A percentile compares a stretch with the other conserved stretches of the same genome.
Conservation (phyloP, 2,329 filamentous ascomycete species). For the Stachybotrys elegans region DNA sequence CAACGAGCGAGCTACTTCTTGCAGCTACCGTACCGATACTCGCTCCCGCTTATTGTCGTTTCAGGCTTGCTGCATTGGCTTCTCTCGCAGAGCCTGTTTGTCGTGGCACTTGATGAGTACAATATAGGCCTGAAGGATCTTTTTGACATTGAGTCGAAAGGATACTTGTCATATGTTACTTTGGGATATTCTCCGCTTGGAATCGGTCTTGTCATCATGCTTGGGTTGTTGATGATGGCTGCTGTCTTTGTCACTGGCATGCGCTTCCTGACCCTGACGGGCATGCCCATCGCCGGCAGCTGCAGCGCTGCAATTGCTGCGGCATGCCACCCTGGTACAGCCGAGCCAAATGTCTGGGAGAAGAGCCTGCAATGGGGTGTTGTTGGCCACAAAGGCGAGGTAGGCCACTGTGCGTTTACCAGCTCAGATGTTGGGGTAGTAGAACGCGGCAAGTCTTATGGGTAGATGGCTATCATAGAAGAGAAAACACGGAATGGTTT, state of each 20-base stretch:
- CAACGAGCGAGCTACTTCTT: constrained; percentile 15
- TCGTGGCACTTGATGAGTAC: neutral
- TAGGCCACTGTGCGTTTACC: neutral
- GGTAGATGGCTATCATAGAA: no score
- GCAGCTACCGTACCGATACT: constrained; percentile 15
- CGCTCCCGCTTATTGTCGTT: constrained; percentile 11
- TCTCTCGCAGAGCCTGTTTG: neutral
- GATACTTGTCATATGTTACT: neutral
- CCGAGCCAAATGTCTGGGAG: neutral
- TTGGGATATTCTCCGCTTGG: neutral
- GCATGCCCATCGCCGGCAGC: neutral
- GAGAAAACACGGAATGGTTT: no score
- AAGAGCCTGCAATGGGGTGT: neutral
- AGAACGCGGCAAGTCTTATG: neutral
- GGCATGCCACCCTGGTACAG: neutral
- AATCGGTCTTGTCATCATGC: neutral
- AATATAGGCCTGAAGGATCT: neutral
- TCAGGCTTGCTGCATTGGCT: constrained; percentile 15
- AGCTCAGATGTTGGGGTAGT: neutral
- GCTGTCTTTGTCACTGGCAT: neutral
- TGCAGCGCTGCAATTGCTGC: neutral
- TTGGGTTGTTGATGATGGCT: neutral
- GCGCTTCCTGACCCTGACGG: neutral
- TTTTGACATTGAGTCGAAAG: neutral
- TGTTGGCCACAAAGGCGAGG: neutral